Evolutionary conservation across 2,329 filamentous ascomycete genomes (phyloP), one percentile per base, ranked within the genome.

Genomic region (Penicillium sp.): DNA sequence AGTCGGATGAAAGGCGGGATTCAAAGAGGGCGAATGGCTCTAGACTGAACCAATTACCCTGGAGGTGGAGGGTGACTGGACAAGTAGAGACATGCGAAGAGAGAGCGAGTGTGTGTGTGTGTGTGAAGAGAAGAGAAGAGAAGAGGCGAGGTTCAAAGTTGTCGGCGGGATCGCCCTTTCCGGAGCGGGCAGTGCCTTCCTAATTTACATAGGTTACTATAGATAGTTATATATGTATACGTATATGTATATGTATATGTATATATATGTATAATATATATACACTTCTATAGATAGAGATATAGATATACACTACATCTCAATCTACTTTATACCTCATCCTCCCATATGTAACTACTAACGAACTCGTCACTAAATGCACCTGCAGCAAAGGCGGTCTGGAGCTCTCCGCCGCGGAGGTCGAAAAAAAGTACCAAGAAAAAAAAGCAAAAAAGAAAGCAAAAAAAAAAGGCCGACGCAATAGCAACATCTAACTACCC

Each of bases 21-120:
- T 21, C 15, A 40, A 15, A 17, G 15, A 7, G 15, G n/a, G n/a
- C 3, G 21, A 40, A 40, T 40, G 36, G 10, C 10, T 24, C 36
- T 40, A 40, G 21, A 26, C 36, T 17, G 13, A 15, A 42, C 39
- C 39, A 42, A 29, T 42, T 42, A 30, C 39, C 39, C 39, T 29
- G 7, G n/a, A 3, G 23, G 12, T 17, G 9, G 39, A 20, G 24
- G 39, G 39, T 21, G 23, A 27, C 9, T 20, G 24, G 23, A 8
- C 9, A 10, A 42, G 39, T 18, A 26, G n/a, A 40, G 21, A n/a
- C 34, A 40, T 26, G 34, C 3, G n/a, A 27, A 12, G 20, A 24
- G 36, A 39, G 36, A 17, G 15, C 5, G 24, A 20, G 24, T 10
- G 6, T 27, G 26, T 27, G 6, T 27, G n/a, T n/a, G n/a, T n/a